A percentile compares a stretch with the other conserved stretches of the same genome.
Evolutionary conservation across 2,329 filamentous ascomycete genomes (phyloP).

Genomic region (Fusarium sp.): DNA sequence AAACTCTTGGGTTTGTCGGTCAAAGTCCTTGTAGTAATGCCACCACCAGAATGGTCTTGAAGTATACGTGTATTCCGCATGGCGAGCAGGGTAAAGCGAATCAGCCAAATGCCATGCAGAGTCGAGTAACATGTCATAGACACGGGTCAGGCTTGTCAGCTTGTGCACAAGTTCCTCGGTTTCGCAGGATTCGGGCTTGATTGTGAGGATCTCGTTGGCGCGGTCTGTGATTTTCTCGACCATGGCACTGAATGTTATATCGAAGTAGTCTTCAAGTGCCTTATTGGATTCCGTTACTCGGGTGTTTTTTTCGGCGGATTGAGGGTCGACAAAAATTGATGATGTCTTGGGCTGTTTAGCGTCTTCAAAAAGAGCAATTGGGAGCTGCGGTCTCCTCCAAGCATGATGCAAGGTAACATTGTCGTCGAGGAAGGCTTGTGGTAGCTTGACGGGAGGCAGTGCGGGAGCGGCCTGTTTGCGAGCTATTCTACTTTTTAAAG

Average conservation of each 20-base stretch:
- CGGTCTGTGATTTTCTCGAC: slow-evolving; percentile 32
- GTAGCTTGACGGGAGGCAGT: slow-evolving; percentile 65
- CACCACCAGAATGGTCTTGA: slow-evolving; percentile 56
- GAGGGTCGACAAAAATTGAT: slow-evolving; percentile 44
- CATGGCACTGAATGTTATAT: slow-evolving; percentile 42
- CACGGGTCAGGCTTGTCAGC: slow-evolving; percentile 35
- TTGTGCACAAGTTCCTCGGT: slow-evolving; percentile 30
- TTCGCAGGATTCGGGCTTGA: slow-evolving; percentile 9
- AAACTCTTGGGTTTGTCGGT: slow-evolving; percentile 45
- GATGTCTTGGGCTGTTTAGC: slow-evolving; percentile 48
- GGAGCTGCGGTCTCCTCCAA: slow-evolving; percentile 46
- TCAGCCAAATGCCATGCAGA: slow-evolving; percentile 52
- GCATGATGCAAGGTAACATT: slow-evolving; percentile 56
- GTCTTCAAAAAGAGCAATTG: slow-evolving; percentile 49
- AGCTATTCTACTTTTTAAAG: slow-evolving; percentile 48
- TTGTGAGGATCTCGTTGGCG: slow-evolving; percentile 19
- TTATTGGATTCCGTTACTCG: slow-evolving; percentile 42
- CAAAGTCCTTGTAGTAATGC: slow-evolving; percentile 52
- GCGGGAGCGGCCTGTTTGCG: slow-evolving; percentile 52
- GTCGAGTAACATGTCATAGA: slow-evolving; percentile 53
- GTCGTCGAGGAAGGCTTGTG: slow-evolving; percentile 65
- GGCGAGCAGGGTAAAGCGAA: slow-evolving; percentile 49
- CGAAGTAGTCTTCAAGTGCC: slow-evolving; percentile 49
- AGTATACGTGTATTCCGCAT: slow-evolving; percentile 50
- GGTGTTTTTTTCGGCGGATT: slow-evolving; percentile 37